Base-by-base conservation (phyloP, 1,139 yeast species). In the Geotrichum carabidarum region DNA sequence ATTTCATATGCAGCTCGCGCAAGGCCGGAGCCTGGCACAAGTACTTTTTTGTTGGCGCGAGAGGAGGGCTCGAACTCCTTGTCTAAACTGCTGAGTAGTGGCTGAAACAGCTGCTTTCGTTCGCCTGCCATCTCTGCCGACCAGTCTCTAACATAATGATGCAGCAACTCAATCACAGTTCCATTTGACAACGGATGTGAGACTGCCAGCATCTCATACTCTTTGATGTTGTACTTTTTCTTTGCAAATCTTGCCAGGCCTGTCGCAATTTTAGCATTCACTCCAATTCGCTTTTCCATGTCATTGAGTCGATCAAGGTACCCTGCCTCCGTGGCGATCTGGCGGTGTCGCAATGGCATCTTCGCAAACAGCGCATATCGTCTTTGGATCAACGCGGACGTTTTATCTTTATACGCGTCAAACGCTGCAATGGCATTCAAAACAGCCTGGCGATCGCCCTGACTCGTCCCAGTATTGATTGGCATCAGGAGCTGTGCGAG, bases 71-170 rank as follows among this genome's bases (percentile, higher is more conserved):
- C 70, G 12, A 73, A 64, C 1, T 72, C 57, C 7, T 61, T 50
- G 2, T 70, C 60, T 31, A 79, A 61, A 38, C 73, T 73, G 0
- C 62, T 47, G 9, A 62, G 62, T 15, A 87, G 72, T 60, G 81
- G 87, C 1, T 72, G 64, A 46, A 80, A 61, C 50, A 87, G 68
- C 0, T 86, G 86, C 7, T 65, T 58, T 1, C 84, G 68, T 63
- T 85, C 90, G 1, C 59, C 57, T 2, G 66, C 72, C 11, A 77
- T 79, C 11, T 67, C 64, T 0, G 59, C 59, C 1, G 81, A 70
- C 93, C 94, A 89, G 66, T 89, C 96, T 49, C 96, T 73, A 5
- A 82, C 78, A 58, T 78, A 79, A 68, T 88, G 96, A 47, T 88
- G 82, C 49, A 89, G 63, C 4, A 87, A 74, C 65, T 89, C 96